Percentiles rank a stretch among this genome's conserved stretches.
Conservation (phyloP, 805 yeast genomes). For the Yamadazyma tumulicola region DNA sequence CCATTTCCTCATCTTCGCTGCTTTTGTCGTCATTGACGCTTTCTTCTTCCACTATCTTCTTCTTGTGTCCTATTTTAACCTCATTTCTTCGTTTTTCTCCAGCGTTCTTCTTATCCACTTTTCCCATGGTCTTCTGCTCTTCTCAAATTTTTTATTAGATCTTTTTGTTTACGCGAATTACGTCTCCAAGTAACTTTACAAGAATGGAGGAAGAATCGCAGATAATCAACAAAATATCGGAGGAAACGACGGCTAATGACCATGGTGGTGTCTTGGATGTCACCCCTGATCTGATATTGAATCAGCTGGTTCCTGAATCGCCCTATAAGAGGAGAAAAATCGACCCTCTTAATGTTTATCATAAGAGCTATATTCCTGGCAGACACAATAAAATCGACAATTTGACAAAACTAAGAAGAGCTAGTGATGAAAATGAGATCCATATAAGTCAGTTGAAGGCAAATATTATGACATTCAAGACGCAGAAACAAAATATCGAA, state of each 20-base stretch:
- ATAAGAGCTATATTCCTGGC: constrained; percentile 12
- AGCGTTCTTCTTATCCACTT: constrained; percentile 3
- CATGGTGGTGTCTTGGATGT: no score
- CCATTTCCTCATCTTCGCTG: constrained; percentile 1
- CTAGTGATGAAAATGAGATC: constrained; percentile 15
- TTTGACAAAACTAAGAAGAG: constrained; percentile 7
- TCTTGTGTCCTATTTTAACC: not conserved
- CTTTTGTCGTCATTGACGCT: not conserved
- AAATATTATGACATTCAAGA: constrained; percentile 26
- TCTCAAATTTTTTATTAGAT: not conserved
- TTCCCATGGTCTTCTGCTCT: constrained; percentile 8
- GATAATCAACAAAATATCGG: not conserved
- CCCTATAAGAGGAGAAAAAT: constrained; percentile 7
- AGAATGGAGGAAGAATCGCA: no score
- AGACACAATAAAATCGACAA: constrained; percentile 14
- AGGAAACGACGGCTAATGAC: no score
- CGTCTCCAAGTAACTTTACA: no score
- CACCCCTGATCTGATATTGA: constrained; percentile 1
- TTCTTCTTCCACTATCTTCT: constrained; percentile 1
- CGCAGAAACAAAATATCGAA: constrained; percentile 36
- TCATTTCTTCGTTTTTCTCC: not conserved
- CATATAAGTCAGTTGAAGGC: constrained; percentile 16
- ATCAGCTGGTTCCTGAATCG: constrained; percentile 1
- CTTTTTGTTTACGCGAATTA: no score
- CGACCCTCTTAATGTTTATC: not conserved